These are phyloP conservation scores for Backusella psychrophila DNA, from an alignment of 192 early-diverging fungal species.

Conservation along the genomic window DNA sequence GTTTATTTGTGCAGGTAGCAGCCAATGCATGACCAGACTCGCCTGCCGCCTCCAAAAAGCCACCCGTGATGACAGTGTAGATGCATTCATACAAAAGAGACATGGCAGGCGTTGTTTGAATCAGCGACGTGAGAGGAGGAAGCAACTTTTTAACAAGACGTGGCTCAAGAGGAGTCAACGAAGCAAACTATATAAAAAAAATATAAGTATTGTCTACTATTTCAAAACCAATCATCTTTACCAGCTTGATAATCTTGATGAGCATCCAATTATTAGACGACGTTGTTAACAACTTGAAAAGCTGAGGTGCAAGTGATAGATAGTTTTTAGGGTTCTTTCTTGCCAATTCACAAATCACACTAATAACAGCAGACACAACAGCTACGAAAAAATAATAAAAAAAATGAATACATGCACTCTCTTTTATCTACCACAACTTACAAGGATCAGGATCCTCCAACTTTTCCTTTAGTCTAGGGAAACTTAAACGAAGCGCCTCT, in stretches of 20 bases:
- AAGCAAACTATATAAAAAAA: slow-evolving; percentile 68
- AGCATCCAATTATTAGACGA: slow-evolving; percentile 98
- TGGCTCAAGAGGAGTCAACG: slow-evolving; percentile 90
- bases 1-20: slow-evolving; percentile 78
- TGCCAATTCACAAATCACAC: slow-evolving; percentile 96
- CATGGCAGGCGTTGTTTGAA: slow-evolving; percentile 90
- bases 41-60: slow-evolving; percentile 70
- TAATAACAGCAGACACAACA: slow-evolving; percentile 91
- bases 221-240: slow-evolving; percentile 22
- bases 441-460: slow-evolving; percentile 91
- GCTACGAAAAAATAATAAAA: slow-evolving; percentile 49
- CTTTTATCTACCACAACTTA: slow-evolving; percentile 32
- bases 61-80: slow-evolving; percentile 87
- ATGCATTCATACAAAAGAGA: slow-evolving; percentile 98
- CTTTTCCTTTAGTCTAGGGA: slow-evolving; percentile 81
- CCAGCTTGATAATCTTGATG: slow-evolving; percentile 99
- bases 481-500: slow-evolving; percentile 78
- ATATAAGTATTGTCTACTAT: not conserved
- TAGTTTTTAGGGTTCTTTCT: slow-evolving; percentile 91
- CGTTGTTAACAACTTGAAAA: slow-evolving; percentile 89
- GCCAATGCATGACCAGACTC: slow-evolving; percentile 62
- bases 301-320: slow-evolving; percentile 89
- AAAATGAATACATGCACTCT: no score
- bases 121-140: slow-evolving; percentile 77
- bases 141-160: slow-evolving; percentile 88